Evolutionary conservation across 495 filamentous ascomycete species (phyloP), one percentile per base, ranked within the genome.

Genomic region (Lepraria neglecta): DNA sequence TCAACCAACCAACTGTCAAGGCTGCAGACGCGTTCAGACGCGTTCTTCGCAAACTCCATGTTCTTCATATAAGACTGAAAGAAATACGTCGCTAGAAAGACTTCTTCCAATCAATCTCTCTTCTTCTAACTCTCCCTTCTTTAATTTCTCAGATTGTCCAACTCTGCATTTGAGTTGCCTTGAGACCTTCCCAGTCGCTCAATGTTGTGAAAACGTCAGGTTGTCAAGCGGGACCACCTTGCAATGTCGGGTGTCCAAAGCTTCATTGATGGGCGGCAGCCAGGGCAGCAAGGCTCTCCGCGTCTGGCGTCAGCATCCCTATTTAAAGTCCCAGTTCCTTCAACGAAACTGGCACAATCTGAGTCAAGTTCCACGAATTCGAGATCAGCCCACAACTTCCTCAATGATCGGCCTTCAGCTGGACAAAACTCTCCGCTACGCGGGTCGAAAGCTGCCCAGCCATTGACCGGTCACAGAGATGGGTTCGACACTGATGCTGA

Each of bases 401-500:
- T 50, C 15, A 44, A 9, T 24, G 11, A 3, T 35, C 5, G 12
- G 17, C 31, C 52, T 28, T 19, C 33, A 21, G 51, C 30, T 38
- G 30, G 44, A 27, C 11, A 40, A 7, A 27, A 9, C 5, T n/a
- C 17, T 27, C 6, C 3, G 1, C 24, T 6, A 17, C 30, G 38
- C 0, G 44, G 33, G 14, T 15, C 12, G 14, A 40, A 59, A 38
- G 7, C 51, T 40, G 40, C 14, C 40, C 3, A 47, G 14, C 6
- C 30, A 21, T 38, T 30, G 6, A 15, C 19, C 56, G 33, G 15
- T 40, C 27, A 61, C 14, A 17, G 3, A 40, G 58, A 59, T 60
- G 46, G 9, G 1, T 69, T 69, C 52, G 67, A 69, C 44, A 69
- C 67, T 10, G 67, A 69, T 46, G 58, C 38, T 35, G 67, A 69